Evolutionary conservation across 495 filamentous ascomycete species (phyloP).

Genomic region (Terfezia boudieri): DNA sequence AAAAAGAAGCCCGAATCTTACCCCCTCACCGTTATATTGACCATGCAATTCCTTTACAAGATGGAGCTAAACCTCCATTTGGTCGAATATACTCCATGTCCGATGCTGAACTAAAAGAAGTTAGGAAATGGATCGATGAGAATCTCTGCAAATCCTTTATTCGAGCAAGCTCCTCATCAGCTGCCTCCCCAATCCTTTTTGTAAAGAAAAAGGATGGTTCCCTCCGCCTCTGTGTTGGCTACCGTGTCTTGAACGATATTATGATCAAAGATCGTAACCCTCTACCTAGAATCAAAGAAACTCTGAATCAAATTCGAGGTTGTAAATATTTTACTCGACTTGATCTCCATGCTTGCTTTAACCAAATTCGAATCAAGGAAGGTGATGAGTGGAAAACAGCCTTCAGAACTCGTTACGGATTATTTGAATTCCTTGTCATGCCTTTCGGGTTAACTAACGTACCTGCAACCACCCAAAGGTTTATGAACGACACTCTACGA

Average conservation of each 20-base stretch:
- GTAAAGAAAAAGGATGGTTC: conserved; percentile 1
- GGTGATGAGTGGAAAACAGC: conserved; percentile 7
- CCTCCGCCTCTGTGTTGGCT: conserved; percentile 2
- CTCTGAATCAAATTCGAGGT: neutral
- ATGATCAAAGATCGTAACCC: conserved; percentile 9
- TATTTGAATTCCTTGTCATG: conserved; percentile 17
- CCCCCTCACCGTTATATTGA: neutral
- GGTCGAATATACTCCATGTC: neutral
- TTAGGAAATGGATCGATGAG: conserved; percentile 3
- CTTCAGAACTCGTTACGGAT: conserved; percentile 11
- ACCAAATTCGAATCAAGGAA: conserved; percentile 1
- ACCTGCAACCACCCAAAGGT: conserved; percentile 1
- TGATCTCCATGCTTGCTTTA: neutral
- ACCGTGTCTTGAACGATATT: conserved; percentile 7
- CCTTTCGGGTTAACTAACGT: conserved; percentile 10
- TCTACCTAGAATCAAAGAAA: conserved; percentile 2
- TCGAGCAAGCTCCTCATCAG: neutral
- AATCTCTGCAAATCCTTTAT: conserved; percentile 2
- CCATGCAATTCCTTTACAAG: neutral
- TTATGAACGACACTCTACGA: conserved; percentile 7
- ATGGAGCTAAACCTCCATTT: conserved; percentile 1
- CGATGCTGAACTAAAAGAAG: neutral
- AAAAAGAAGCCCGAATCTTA: neutral
- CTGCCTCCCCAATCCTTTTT: conserved; percentile 1
- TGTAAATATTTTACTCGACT: conserved; percentile 16